phyloP scores from a whole-genome alignment of 2,329 filamentous ascomycete genomes.

The Aspergillus sp. region DNA sequence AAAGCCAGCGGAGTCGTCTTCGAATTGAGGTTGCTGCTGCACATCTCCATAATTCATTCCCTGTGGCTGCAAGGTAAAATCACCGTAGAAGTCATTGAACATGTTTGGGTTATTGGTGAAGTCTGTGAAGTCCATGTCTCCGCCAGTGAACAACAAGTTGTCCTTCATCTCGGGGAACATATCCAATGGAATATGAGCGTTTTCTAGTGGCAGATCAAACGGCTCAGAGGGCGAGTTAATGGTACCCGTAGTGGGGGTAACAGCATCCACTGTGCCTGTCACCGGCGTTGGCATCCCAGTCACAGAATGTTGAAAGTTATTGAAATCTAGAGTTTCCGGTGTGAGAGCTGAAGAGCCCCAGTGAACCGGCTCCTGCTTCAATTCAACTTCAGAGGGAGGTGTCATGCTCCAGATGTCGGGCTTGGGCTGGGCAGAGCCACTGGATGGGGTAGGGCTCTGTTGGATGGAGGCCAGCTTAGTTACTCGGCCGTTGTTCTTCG shows the following conservation, averaged over 20 bases:
- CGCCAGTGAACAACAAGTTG: constrained; percentile 7
- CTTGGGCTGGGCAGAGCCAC: constrained; percentile 6
- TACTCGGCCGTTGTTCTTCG: constrained; percentile 80
- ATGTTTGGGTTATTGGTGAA: constrained; percentile 6
- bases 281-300: constrained; percentile 7
- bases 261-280: constrained; percentile 6
- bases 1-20: constrained; percentile 10
- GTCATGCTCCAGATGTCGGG: constrained; percentile 11
- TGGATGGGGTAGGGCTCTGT: constrained; percentile 9
- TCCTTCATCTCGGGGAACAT: constrained; percentile 13
- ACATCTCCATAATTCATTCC: constrained; percentile 6
- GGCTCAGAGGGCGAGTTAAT: constrained; percentile 13
- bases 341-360: constrained; percentile 6
- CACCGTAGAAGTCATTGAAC: constrained; percentile 11
- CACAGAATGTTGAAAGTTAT: constrained; percentile 8
- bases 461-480: constrained; percentile 11
- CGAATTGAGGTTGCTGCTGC: constrained; percentile 8
- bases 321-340: constrained; percentile 11
- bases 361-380: constrained; percentile 1
- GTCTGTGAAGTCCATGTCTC: constrained; percentile 9
- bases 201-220: constrained; percentile 6
- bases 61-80: constrained; percentile 8
- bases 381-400: constrained; percentile 9
- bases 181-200: constrained; percentile 8
- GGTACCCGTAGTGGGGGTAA: constrained; percentile 10